phyloP scores from a whole-genome alignment of 805 yeast species.

The Lachancea sp. region DNA sequence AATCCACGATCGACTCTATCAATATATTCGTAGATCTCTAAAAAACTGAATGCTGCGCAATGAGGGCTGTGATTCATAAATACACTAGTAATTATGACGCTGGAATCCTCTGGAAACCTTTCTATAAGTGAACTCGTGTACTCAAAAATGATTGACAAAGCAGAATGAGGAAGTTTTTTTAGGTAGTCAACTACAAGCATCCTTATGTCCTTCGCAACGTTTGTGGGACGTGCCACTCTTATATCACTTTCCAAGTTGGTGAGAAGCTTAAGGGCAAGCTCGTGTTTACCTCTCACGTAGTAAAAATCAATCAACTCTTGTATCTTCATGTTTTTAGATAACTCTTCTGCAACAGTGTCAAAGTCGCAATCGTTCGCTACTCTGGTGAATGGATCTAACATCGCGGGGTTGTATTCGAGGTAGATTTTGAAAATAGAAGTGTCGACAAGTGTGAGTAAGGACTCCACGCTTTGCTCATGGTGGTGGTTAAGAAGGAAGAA shows the following conservation, averaged over 20 bases:
- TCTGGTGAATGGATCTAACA: constrained; percentile 79
- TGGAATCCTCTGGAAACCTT: constrained; percentile 32
- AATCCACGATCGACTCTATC: constrained; percentile 24
- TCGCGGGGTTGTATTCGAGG: constrained; percentile 54
- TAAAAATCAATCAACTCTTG: constrained; percentile 76
- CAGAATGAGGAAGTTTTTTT: constrained; percentile 44
- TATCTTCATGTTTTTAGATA: constrained; percentile 43
- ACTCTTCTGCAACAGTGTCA: constrained; percentile 48
- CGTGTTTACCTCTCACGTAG: constrained; percentile 53
- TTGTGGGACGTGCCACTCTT: constrained; percentile 6
- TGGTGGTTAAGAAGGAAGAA: constrained; percentile 29
- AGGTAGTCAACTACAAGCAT: constrained; percentile 43
- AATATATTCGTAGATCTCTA: constrained; percentile 50
- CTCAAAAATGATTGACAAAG: constrained; percentile 50
- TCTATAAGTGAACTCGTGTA: constrained; percentile 43
- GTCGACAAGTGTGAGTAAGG: constrained; percentile 50
- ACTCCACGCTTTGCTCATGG: constrained; percentile 33
- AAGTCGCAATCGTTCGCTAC: constrained; percentile 70
- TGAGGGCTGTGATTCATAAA: constrained; percentile 62
- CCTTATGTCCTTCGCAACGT: constrained; percentile 14
- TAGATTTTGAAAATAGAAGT: constrained; percentile 75
- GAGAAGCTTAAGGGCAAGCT: constrained; percentile 59
- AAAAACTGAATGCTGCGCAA: constrained; percentile 51
- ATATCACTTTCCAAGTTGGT: constrained; percentile 21
- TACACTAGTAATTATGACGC: constrained; percentile 39